Evolutionary conservation across 768 basidiomycete genomes (phyloP), one percentile per base, ranked within the genome.

Genomic region (Boletus sensibilis): DNA sequence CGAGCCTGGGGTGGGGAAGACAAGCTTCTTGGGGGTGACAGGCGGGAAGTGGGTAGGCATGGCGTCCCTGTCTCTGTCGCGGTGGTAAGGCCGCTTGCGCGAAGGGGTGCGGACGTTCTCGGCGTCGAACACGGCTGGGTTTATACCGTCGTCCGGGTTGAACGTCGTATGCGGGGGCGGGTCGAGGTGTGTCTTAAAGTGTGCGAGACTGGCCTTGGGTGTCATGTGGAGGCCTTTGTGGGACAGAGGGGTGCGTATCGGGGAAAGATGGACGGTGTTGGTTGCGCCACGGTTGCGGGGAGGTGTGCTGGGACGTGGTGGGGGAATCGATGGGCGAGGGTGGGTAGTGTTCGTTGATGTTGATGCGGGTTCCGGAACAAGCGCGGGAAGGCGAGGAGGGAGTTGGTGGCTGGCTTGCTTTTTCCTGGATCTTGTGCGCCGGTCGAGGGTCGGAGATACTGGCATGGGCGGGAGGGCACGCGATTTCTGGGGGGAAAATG

Each of bases 161-260:
- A 63, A 68, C 0, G 61, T 11, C 60, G 75, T 53, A 41, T 75
- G 63, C 3, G 80, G 82, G 1, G 85, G 85, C 0, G 87, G 87
- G 59, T 88, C 85, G 13, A 88, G 74, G 60, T 86, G 75, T 10
- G 82, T 80, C 62, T 88, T 89, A 68, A 86, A 88, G 70, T 89
- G 83, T 10, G 77, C 81, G 14, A 88, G 76, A 60, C 83, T 86
- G 1, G 85, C 70, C 3, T 79, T 80, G 4, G 87, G 87, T 60
- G 85, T 86, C 85, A 86, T 86, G 61, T 86, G 83, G 35, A 87
- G 66, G 38, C 85, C 87, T 61, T 79, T 81, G 65, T 87, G 84
- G 0, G 86, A 87, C 8, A 89, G 68, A 0, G 87, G 87, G 1
- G 87, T 88, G n/a, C 79, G 80, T 20, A 76, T 69, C 0, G 86